Evolutionary conservation across 176 grass and related monocot species (phyloP), one percentile per base, ranked within the genome.

Genomic region (Canna indica): DNA sequence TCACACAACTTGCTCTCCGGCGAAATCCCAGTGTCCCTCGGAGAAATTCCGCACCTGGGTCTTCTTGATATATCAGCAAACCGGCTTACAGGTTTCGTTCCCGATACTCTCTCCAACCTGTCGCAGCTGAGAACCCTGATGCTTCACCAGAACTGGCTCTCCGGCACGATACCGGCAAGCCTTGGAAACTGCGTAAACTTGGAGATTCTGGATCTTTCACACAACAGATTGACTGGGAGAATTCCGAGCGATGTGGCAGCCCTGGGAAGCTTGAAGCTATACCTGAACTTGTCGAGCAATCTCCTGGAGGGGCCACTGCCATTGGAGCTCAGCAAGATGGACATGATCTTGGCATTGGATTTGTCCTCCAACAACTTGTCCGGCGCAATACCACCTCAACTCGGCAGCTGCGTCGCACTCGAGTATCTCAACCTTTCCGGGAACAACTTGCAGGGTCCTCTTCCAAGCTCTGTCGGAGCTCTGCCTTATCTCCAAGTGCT

Each of bases 351-450:
- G 42, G 84, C 74, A 70, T 67, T 97, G 71, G 91, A 97, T 69
- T 42, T 97, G 77, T 97, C 93, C 45, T 87, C 84, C 2, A 97
- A 97, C 75, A 59, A 77, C 30, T 47, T 92, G 50, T 85, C 84
- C 0, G 88, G 86, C 71, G 18, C 32, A 27, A 84, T 96, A 50
- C 85, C 85, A 62, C 71, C 83, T 38, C 88, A 96, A 80, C 83
- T 96, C 14, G 78, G 87, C 17, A 73, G 78, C 77, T 96, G 88
- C 42, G 39, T 96, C 59, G 83, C 85, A n/a, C 78, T 96, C 61
- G 91, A 88, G 78, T 91, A 80, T 57, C 82, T 96, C 62, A 90
- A 96, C 85, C 22, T 96, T 34, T 91, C 91, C 1, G 59, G 69
- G 18, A 96, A 96, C 79, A 35, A 24, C 48, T 80, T 96, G 59